phyloP scores from a whole-genome alignment of 192 early-diverging fungal genomes.

The Podila minutissima region DNA sequence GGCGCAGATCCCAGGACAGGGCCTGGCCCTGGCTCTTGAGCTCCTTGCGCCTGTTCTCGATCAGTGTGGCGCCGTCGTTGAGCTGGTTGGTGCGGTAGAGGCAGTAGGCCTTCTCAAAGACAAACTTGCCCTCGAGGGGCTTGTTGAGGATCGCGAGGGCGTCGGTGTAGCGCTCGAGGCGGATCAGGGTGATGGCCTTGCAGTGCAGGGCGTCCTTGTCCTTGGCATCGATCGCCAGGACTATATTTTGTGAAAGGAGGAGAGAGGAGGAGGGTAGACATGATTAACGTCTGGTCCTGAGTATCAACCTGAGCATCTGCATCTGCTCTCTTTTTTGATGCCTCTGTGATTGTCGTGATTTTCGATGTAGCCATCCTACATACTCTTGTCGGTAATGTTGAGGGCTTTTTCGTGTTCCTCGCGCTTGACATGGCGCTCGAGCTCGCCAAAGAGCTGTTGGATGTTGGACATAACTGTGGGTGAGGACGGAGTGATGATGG shows the following conservation, averaged over 20 bases:
- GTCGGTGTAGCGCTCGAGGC: slow-evolving; percentile 64
- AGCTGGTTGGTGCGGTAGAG: slow-evolving; percentile 71
- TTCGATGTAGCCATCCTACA: neutral
- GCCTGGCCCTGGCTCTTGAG: slow-evolving; percentile 6
- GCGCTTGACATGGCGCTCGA: slow-evolving; percentile 58
- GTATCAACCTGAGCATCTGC: too few species aligned
- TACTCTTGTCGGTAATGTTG: slow-evolving; percentile 64
- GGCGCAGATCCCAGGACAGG: slow-evolving; percentile 51
- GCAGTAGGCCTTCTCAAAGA: slow-evolving; percentile 71
- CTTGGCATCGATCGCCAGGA: slow-evolving; percentile 55
- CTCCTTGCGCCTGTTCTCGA: slow-evolving; percentile 34
- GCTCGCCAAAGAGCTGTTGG: slow-evolving; percentile 62
- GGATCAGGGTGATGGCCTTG: slow-evolving; percentile 66
- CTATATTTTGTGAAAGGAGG: slow-evolving; percentile 5
- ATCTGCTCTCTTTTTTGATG: too few species aligned
- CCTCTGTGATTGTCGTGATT: neutral
- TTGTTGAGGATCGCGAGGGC: slow-evolving; percentile 55
- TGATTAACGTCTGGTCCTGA: neutral
- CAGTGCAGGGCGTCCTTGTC: slow-evolving; percentile 64
- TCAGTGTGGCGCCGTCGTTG: slow-evolving; percentile 56
- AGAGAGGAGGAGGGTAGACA: neutral
- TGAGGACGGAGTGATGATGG: neutral
- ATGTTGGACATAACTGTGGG: slow-evolving; percentile 21
- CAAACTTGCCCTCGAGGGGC: slow-evolving; percentile 50
- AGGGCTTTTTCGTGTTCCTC: slow-evolving; percentile 66